phyloP scores from a whole-genome alignment of 345 rosid species.

The Eucalyptus marginata region DNA sequence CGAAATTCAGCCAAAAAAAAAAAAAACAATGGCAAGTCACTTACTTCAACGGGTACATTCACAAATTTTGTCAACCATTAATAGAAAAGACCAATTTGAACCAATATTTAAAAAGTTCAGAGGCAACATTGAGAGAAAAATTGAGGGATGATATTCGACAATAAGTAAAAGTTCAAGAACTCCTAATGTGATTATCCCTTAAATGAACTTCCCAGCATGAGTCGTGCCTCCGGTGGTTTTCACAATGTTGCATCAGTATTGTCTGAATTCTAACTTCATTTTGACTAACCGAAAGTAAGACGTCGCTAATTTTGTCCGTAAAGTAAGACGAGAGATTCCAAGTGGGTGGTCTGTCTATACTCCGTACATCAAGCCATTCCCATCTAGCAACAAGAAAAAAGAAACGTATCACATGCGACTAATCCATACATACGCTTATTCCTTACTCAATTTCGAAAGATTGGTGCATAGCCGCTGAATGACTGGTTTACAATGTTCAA shows the following conservation, averaged over 20 bases:
- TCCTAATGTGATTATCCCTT: no score
- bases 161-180: background rate
- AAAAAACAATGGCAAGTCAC: background rate
- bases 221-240: background rate
- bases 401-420: background rate
- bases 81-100: background rate
- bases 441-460: background rate
- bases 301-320: background rate
- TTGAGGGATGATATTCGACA: background rate
- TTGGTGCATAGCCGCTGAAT: background rate
- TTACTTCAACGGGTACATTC: background rate
- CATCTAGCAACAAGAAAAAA: background rate
- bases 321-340: background rate
- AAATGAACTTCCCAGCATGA: background rate
- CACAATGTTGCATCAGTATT: background rate
- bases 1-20: background rate
- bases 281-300: background rate
- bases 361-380: background rate
- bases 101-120: no score
- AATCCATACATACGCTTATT: background rate
- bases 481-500: background rate
- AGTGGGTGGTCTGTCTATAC: background rate
- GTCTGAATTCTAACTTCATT: background rate
- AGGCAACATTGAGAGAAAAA: no score
- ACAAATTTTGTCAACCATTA: background rate